These are phyloP conservation scores for Hyaloscypha bicolor DNA, from an alignment of 495 filamentous ascomycete genomes.

Conservation along the genomic window DNA sequence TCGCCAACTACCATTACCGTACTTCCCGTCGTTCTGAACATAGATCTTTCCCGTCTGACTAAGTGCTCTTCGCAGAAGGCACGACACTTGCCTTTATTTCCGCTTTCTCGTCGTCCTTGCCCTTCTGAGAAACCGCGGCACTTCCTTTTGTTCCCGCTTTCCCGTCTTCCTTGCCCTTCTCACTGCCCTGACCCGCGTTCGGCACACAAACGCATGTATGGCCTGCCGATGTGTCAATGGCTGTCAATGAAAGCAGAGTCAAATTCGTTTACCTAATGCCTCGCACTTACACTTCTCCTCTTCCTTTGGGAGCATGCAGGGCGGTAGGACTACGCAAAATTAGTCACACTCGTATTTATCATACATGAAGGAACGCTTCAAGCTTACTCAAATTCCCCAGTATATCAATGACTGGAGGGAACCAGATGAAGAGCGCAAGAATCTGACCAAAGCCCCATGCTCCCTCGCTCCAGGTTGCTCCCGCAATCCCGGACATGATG, in stretches of 20 bases:
- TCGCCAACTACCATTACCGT: too few relatives aligned
- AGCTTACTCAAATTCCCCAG: neutral
- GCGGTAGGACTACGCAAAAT: neutral
- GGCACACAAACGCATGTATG: slow-evolving; percentile 4
- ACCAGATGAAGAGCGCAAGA: slow-evolving; percentile 18
- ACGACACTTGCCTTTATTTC: too few relatives aligned
- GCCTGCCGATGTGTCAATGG: neutral
- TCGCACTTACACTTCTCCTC: neutral
- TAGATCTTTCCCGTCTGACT: too few relatives aligned
- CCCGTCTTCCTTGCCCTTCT: slow-evolving; percentile 17
- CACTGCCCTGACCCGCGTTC: neutral
- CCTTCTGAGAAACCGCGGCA: too few relatives aligned
- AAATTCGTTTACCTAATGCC: neutral
- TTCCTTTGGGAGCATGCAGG: neutral
- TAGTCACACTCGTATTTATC: neutral
- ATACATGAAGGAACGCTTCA: neutral
- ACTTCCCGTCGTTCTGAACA: too few relatives aligned
- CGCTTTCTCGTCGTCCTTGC: too few relatives aligned
- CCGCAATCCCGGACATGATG: slow-evolving; percentile 14
- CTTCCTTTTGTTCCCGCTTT: too few relatives aligned
- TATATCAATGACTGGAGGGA: slow-evolving; percentile 11
- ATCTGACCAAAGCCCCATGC: slow-evolving; percentile 19
- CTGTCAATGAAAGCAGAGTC: neutral
- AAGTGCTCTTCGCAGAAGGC: too few relatives aligned
- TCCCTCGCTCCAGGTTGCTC: slow-evolving; percentile 5